Conservation (phyloP, 148 eudicot species). For the Rhododendron simsii region DNA sequence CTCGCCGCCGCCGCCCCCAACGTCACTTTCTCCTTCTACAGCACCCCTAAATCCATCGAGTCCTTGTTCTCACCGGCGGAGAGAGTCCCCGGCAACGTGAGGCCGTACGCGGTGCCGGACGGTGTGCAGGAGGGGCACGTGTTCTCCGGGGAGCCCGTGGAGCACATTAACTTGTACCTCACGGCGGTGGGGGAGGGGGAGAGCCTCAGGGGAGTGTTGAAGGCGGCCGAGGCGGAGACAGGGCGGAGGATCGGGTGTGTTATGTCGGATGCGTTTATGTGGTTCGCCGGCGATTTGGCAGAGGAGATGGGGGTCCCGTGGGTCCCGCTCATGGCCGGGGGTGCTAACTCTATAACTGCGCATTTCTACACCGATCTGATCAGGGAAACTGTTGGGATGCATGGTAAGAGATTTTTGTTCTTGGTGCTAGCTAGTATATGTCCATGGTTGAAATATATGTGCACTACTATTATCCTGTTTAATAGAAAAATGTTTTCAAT, state of each 20-base stretch:
- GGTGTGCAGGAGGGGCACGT: conserved; percentile 22
- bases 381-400: conserved; percentile 24
- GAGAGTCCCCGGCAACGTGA: conserved; percentile 17
- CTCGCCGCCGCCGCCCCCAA: conserved; percentile 29
- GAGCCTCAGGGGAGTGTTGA: conserved; percentile 19
- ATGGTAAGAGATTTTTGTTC: conserved; percentile 15
- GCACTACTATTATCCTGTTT: no score
- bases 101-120: conserved; percentile 19
- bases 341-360: conserved; percentile 28
- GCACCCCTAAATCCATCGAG: conserved; percentile 18
- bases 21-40: conserved; percentile 33
- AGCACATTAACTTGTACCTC: conserved; percentile 28
- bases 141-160: conserved; percentile 22
- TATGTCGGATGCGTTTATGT: conserved; percentile 44
- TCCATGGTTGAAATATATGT: no score
- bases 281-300: conserved; percentile 47
- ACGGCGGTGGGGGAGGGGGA: conserved; percentile 14
- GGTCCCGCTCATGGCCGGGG: conserved; percentile 38
- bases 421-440: no score
- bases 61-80: conserved; percentile 23
- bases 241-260: conserved; percentile 39
- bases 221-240: conserved; percentile 28
- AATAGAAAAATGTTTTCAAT: no score
- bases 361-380: conserved; percentile 49
- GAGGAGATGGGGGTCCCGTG: conserved; percentile 34